phyloP scores from a whole-genome alignment of 352 stramenopile genomes.

The Phytophthora pinifolia region DNA sequence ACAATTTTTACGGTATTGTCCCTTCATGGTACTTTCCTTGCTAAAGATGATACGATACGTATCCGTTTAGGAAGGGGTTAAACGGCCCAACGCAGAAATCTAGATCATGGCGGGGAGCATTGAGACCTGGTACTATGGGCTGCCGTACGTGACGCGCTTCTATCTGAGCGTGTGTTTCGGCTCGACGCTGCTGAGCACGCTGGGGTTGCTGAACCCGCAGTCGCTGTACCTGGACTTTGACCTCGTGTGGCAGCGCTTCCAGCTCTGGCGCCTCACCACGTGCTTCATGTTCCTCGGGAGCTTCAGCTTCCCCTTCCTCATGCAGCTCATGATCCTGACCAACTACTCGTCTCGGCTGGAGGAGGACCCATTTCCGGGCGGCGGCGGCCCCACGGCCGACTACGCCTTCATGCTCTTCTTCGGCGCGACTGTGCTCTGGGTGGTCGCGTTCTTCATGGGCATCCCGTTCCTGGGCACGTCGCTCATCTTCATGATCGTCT shows the following conservation, averaged over 20 bases:
- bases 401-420: slow-evolving; percentile 92
- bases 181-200: slow-evolving; percentile 72
- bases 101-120: slow-evolving; percentile 66
- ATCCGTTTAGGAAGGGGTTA: no score
- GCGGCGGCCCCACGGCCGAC: slow-evolving; percentile 79
- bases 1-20: no score
- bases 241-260: slow-evolving; percentile 84
- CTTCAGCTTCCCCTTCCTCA: slow-evolving; percentile 90
- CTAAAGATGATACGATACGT: no score
- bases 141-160: slow-evolving; percentile 85
- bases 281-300: slow-evolving; percentile 89
- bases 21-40: no score
- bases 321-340: slow-evolving; percentile 90
- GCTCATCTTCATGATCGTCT: slow-evolving; percentile 91
- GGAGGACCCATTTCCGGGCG: slow-evolving; percentile 82
- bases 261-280: slow-evolving; percentile 88
- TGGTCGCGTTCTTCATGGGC: slow-evolving; percentile 83
- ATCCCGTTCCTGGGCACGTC: slow-evolving; percentile 82
- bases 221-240: slow-evolving; percentile 88
- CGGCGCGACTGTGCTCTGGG: slow-evolving; percentile 71
- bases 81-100: background rate
- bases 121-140: slow-evolving; percentile 82
- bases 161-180: slow-evolving; percentile 86
- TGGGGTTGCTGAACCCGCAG: slow-evolving; percentile 79
- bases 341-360: slow-evolving; percentile 87